Conservation (phyloP, 2,329 filamentous ascomycete genomes). For the Colletotrichum endophyticum region DNA sequence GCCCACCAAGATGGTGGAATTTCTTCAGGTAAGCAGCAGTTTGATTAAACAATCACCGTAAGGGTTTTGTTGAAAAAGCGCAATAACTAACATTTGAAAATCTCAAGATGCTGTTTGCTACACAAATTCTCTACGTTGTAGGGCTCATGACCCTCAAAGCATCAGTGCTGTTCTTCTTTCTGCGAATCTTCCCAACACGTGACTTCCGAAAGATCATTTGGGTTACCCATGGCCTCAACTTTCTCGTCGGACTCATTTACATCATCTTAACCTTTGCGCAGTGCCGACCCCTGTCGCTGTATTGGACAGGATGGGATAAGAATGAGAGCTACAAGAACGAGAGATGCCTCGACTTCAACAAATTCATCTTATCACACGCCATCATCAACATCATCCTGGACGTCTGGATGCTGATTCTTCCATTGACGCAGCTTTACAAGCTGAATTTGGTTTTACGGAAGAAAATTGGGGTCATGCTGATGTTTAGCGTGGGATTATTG, state of each 20-base stretch:
- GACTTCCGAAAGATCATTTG: not conserved
- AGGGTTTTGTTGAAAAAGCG: accelerated
- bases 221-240: not conserved
- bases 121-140: not conserved
- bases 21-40: not conserved
- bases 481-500: not conserved
- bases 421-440: slow-evolving; percentile 19
- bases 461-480: slow-evolving; percentile 18
- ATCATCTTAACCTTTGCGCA: not conserved
- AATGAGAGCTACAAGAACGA: not conserved
- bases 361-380: not conserved
- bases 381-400: slow-evolving; percentile 25
- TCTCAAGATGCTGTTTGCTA: not conserved
- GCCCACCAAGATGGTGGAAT: not conserved
- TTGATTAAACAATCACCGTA: not conserved
- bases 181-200: slow-evolving; percentile 32
- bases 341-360: not conserved
- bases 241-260: not conserved
- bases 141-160: slow-evolving; percentile 27
- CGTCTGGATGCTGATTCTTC: slow-evolving; percentile 24
- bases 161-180: slow-evolving; percentile 34
- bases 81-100: not conserved
- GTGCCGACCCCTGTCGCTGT: not conserved
- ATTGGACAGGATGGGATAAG: not conserved
- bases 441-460: slow-evolving; percentile 22